These are phyloP conservation scores for Alternaria arbusti DNA, from an alignment of 2,329 filamentous ascomycete species.

Conservation along the genomic window DNA sequence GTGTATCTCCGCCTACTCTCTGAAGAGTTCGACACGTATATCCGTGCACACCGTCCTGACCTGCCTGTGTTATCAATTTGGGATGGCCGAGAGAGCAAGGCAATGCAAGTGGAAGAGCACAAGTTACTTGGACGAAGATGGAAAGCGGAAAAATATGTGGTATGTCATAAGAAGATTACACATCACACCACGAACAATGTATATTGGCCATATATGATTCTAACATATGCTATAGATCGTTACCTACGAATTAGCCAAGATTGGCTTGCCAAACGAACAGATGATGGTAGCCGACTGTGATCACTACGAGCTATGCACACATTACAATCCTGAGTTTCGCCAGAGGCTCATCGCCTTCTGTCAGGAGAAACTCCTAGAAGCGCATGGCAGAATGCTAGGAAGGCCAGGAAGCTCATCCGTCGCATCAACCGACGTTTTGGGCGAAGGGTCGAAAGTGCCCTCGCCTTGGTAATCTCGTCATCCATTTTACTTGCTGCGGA, in stretches of 20 bases:
- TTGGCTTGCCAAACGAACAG: background rate
- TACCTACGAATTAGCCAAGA: background rate
- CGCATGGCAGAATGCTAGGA: background rate
- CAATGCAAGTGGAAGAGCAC: background rate
- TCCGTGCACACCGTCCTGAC: background rate
- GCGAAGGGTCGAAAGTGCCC: background rate
- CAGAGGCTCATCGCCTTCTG: background rate
- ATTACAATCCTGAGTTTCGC: background rate
- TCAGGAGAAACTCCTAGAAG: background rate
- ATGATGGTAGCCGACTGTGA: background rate
- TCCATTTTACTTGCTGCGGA: background rate
- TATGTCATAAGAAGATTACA: background rate
- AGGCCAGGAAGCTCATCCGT: accelerated
- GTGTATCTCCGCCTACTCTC: accelerated
- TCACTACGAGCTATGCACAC: background rate
- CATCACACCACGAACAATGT: background rate
- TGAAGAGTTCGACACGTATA: accelerated
- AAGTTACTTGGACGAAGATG: background rate
- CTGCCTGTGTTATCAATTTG: background rate
- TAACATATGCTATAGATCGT: background rate
- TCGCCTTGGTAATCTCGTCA: background rate
- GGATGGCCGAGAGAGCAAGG: background rate
- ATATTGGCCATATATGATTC: background rate
- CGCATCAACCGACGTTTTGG: background rate
- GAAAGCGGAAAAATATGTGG: background rate